These are phyloP conservation scores for Comarum palustre DNA, from an alignment of 306 rosid species.

Conservation along the genomic window DNA sequence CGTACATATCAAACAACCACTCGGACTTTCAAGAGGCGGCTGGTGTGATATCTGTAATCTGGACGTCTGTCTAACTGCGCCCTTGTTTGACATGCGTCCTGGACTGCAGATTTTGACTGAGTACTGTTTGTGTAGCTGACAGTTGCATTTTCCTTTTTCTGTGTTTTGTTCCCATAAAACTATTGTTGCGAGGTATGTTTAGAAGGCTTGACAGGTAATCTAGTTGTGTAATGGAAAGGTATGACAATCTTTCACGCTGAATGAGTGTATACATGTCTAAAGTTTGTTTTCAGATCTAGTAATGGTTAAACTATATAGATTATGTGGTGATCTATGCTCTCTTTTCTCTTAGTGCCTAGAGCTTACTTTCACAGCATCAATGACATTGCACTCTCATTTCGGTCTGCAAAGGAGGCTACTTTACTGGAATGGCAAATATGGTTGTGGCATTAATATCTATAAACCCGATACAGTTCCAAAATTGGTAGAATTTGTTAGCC, in stretches of 20 bases:
- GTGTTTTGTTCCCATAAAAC: conserved; percentile 12
- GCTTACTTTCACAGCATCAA: neutral
- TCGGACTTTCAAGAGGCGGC: conserved; percentile 33
- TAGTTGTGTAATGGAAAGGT: conserved; percentile 21
- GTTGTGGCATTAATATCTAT: neutral
- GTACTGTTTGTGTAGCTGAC: conserved; percentile 30
- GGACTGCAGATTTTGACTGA: conserved; percentile 26
- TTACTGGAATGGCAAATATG: neutral
- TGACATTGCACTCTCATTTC: neutral
- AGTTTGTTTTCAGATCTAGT: conserved; percentile 7
- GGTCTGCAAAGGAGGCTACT: neutral
- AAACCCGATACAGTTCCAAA: neutral
- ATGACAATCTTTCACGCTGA: neutral
- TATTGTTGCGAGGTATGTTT: conserved; percentile 25
- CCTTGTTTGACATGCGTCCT: conserved; percentile 10
- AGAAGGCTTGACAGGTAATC: conserved; percentile 18
- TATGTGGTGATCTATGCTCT: neutral
- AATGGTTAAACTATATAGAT: neutral
- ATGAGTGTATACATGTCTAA: conserved; percentile 2
- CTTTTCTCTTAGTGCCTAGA: neutral
- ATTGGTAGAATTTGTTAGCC: neutral
- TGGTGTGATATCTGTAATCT: conserved; percentile 25
- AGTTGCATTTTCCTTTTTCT: conserved; percentile 3
- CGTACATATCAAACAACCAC: conserved; percentile 41
- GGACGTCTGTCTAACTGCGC: conserved; percentile 17